Percentiles rank a stretch among this genome's conserved stretches.
Conservation (phyloP, 768 basidiomycete species). For the Agrocybe praecox region DNA sequence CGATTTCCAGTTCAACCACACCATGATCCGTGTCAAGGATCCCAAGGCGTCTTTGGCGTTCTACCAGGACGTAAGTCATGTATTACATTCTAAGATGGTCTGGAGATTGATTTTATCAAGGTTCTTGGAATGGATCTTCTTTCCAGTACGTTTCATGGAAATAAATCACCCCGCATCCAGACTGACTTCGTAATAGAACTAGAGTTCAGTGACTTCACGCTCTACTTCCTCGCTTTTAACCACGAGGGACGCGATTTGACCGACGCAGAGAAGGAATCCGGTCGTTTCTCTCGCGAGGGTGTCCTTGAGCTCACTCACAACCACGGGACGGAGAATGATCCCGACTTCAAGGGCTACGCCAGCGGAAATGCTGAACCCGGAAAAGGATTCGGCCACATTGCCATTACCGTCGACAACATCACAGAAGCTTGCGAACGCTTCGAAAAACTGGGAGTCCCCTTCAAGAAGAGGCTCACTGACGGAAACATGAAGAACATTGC, state of each 20-base stretch:
- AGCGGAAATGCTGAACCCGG: slow-evolving; percentile 87
- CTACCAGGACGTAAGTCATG: slow-evolving; percentile 63
- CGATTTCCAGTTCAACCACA: slow-evolving; percentile 71
- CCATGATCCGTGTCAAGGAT: slow-evolving; percentile 89
- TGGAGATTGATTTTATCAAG: slow-evolving; percentile 25
- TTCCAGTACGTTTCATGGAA: slow-evolving; percentile 36
- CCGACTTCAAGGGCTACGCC: slow-evolving; percentile 79
- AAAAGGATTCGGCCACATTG: slow-evolving; percentile 86
- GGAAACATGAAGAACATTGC: slow-evolving; percentile 88
- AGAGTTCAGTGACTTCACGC: slow-evolving; percentile 62
- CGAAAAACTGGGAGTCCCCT: slow-evolving; percentile 75
- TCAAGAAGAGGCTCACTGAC: slow-evolving; percentile 86
- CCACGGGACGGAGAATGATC: slow-evolving; percentile 86
- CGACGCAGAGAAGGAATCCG: slow-evolving; percentile 51
- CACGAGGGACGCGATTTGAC: slow-evolving; percentile 53
- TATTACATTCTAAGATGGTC: background rate
- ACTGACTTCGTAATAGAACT: slow-evolving; percentile 41
- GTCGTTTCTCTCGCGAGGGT: slow-evolving; percentile 67
- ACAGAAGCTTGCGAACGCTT: slow-evolving; percentile 84
- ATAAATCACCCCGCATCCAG: background rate
- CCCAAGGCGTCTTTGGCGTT: slow-evolving; percentile 80
- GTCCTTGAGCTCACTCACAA: slow-evolving; percentile 87
- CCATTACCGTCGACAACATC: slow-evolving; percentile 82
- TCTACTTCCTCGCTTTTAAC: slow-evolving; percentile 88
- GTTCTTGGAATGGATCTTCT: slow-evolving; percentile 79